Percentiles rank a stretch among this genome's conserved stretches.
Conservation (phyloP, 495 filamentous ascomycete genomes). For the Baudoinia panamericana region DNA sequence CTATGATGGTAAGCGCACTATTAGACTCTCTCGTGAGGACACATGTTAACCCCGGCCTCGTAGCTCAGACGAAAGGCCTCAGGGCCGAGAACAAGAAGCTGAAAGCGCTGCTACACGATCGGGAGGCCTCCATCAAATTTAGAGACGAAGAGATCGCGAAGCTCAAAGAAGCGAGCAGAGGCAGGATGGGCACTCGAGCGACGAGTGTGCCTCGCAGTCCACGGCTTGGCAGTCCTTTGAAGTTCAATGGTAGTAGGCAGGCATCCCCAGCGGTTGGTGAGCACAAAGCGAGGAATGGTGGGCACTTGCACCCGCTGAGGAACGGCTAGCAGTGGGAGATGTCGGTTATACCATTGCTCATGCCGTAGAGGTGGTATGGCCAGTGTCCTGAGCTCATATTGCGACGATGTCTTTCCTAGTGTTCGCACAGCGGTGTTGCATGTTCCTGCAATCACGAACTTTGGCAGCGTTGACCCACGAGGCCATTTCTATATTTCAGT, state of each 20-base stretch:
- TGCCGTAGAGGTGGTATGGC: too few relatives aligned
- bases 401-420: too few relatives aligned
- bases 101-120: constrained; percentile 11
- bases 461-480: too few relatives aligned
- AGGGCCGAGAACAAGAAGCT: constrained; percentile 15
- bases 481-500: too few relatives aligned
- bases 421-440: too few relatives aligned
- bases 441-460: too few relatives aligned
- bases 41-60: too few relatives aligned
- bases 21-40: too few relatives aligned
- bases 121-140: constrained; percentile 14
- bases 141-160: constrained; percentile 20
- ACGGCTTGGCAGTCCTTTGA: constrained; percentile 16
- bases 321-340: too few relatives aligned
- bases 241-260: constrained; percentile 13
- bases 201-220: constrained; percentile 19
- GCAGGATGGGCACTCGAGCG: constrained; percentile 18
- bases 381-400: too few relatives aligned
- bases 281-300: constrained; percentile 2
- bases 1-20: too few relatives aligned
- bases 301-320: constrained; percentile 14
- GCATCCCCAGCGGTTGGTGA: constrained; percentile 11
- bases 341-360: neutral
- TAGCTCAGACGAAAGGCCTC: constrained; percentile 6
- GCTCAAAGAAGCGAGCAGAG: constrained; percentile 15